Evolutionary conservation across 441 rosid genomes (phyloP).

Genomic region (Pelargonium myrrhifolium): DNA sequence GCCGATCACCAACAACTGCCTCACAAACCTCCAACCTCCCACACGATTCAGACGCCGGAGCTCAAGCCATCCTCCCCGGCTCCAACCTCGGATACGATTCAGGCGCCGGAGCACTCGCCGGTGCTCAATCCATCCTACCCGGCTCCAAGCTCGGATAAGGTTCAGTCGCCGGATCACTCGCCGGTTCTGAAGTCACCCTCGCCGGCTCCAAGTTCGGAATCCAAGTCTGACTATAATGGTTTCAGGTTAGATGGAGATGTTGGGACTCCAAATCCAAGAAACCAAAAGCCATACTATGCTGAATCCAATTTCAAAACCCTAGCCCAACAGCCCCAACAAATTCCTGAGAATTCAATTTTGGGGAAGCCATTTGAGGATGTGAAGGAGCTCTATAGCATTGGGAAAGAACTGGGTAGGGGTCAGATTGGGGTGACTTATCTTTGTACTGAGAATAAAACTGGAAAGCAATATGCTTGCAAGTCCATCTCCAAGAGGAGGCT

Average conservation of each 20-base stretch:
- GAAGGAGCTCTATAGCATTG: slow-evolving; percentile 35
- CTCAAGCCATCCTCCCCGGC: too few relatives aligned
- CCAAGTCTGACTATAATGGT: slow-evolving; percentile 35
- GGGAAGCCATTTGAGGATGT: slow-evolving; percentile 63
- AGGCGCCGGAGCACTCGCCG: too few relatives aligned
- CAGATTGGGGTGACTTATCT: slow-evolving; percentile 56
- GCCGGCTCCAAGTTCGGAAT: too few relatives aligned
- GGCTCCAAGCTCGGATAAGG: too few relatives aligned
- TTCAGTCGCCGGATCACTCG: too few relatives aligned
- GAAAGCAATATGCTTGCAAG: slow-evolving; percentile 44
- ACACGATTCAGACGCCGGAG: too few relatives aligned
- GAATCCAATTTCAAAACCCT: slow-evolving; percentile 17
- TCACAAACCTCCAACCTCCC: too few relatives aligned
- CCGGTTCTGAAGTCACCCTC: too few relatives aligned
- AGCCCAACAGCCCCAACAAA: slow-evolving; percentile 24
- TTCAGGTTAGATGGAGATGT: slow-evolving; percentile 26
- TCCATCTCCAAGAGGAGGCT: slow-evolving; percentile 53
- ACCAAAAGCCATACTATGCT: slow-evolving; percentile 19
- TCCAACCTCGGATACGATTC: too few relatives aligned
- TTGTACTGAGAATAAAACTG: slow-evolving; percentile 50
- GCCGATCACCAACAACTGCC: too few relatives aligned
- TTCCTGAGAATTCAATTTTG: slow-evolving; percentile 42
- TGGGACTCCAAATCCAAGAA: slow-evolving; percentile 22
- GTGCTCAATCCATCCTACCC: too few relatives aligned
- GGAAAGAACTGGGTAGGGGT: slow-evolving; percentile 50